Conservation (phyloP, 2,329 filamentous ascomycete species). For the Apiospora hydei region DNA sequence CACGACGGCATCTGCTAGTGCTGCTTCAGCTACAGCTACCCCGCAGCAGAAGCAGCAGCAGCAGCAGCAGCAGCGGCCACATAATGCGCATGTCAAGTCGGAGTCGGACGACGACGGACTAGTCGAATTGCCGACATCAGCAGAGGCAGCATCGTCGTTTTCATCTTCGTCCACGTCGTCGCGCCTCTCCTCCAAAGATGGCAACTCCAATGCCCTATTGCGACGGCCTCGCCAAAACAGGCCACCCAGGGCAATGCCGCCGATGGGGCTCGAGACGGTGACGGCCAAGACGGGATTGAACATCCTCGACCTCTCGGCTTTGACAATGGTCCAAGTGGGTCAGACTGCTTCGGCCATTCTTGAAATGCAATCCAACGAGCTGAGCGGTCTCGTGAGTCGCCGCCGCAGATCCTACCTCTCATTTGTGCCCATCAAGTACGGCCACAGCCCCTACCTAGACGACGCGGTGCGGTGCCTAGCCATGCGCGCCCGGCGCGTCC, state of each 20-base stretch:
- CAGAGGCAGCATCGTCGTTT: neutral
- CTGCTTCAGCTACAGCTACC: neutral
- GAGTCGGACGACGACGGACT: neutral
- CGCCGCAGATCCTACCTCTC: conserved; percentile 29
- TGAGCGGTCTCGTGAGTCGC: conserved; percentile 27
- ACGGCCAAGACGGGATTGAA: conserved; percentile 28
- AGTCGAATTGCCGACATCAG: neutral
- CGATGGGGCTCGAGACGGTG: conserved; percentile 29
- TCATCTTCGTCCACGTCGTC: neutral
- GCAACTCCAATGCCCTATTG: neutral
- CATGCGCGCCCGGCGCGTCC: conserved; percentile 27
- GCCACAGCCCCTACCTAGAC: conserved; percentile 28
- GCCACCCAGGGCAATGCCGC: conserved; percentile 27
- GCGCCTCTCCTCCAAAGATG: neutral
- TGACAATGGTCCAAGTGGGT: conserved; percentile 29
- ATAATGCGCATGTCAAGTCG: neutral
- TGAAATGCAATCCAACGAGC: conserved; percentile 22
- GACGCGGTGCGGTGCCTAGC: conserved; percentile 31
- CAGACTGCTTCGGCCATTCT: conserved; percentile 28
- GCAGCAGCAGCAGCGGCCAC: neutral
- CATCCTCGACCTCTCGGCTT: conserved; percentile 30
- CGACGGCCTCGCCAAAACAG: conserved; percentile 9
- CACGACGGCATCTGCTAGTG: neutral
- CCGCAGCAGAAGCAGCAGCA: neutral
- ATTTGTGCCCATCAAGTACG: conserved; percentile 28